Evolutionary conservation across 768 basidiomycete species (phyloP), one percentile per base, ranked within the genome.

Genomic region (Collybia nuda): DNA sequence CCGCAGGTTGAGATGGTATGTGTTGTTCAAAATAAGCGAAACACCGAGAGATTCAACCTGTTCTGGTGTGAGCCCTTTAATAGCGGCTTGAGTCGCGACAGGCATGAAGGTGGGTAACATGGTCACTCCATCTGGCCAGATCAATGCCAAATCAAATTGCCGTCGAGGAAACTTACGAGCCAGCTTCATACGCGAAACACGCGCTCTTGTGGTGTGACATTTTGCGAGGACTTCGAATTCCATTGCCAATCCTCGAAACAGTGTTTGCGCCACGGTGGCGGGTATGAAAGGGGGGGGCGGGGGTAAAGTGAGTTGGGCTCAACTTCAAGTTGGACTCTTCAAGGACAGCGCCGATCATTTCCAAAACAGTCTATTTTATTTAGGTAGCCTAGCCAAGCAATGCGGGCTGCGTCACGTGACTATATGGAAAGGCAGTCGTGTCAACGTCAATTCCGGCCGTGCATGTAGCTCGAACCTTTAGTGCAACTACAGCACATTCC

Each of bases 61-160:
- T 52, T 90, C 86, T 17, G 90, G 69, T 5, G 91, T 92, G n/a
- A 95, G 70, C 3, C 92, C 91, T 67, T 96, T 96, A 62, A 95
- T 91, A 5, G 92, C 88, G 15, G 88, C 91, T 63, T 95, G 93
- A 3, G 93, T 95, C 2, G 91, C 92, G 7, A 94, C 91, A 2
- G 92, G 93, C 93, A 94, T 95, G 60, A 95, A 95, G 0, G 92
- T 91, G 1, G 92, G 92, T 17, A 93, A 72, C 76, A 87, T 82
- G 1, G 91, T 93, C 35, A 79, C 71, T 7, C 90, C 90, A 71
- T 93, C 90, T 91, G 53, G 19, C 56, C 17, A 40, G 26, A 7
- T 47, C 39, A 12, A 48, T 32, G 42, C 24, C n/a, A 42, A 36
- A 29, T 21, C 28, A 50, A 52, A 26, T 49, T 11, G 51, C 39